Base-by-base conservation (phyloP, 352 stramenopile species). In the Pythium insidiosum region DNA sequence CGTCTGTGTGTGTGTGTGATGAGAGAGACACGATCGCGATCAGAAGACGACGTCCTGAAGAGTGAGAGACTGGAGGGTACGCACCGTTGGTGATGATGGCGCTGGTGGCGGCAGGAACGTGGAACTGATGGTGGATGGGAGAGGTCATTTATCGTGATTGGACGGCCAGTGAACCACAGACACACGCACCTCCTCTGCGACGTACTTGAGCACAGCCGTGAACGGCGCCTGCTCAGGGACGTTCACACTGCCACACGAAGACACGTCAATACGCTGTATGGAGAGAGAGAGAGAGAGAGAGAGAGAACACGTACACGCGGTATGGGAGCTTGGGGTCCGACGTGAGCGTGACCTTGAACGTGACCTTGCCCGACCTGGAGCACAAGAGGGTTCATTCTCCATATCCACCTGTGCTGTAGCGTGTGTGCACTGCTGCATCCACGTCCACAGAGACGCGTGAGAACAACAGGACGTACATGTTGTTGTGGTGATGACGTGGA, bases 21-120 rank as follows among this genome's bases (percentile, higher is more conserved):
- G n/a, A n/a, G n/a, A n/a, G n/a, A n/a, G n/a, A n/a, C n/a, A n/a
- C n/a, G n/a, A 33, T 33, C 28, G 28, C 28, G 28, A 33, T 33
- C 28, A 33, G 15, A 33, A 9, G 15, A 33, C 9, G 28, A 15
- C 28, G 9, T 33, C 28, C 28, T 15, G 28, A 13, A 13, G 9
- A 33, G 9, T 33, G 46, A 23, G 23, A 43, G 50, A 22, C 26
- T 7, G n/a, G 31, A 37, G 5, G 10, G 6, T n/a, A 47, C 39
- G 9, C 63, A 88, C 78, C 79, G 50, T 86, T 85, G 33, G 81
- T 93, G 59, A 93, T 90, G 47, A 93, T 90, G n/a, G 81, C 81
- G 46, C 81, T 93, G 19, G 81, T 93, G 13, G 66, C 64, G 18
- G 77, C 66, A 34, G 77, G 73, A 33, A 93, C 81, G 47, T 81